Evolutionary conservation across 169 alveolate genomes (phyloP), one percentile per base, ranked within the genome.

Genomic region (Theileria annulata): DNA sequence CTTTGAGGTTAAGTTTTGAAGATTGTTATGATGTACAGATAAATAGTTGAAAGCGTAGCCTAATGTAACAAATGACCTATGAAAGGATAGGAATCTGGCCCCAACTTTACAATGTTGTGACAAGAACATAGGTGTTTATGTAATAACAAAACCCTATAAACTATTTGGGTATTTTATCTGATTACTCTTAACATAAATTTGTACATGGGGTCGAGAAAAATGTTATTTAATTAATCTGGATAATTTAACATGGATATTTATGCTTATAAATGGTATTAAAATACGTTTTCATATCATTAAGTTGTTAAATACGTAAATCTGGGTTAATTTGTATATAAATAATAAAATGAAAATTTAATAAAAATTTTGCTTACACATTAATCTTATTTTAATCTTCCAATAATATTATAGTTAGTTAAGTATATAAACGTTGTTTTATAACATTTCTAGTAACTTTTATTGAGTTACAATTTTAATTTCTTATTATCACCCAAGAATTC

Each of bases 11-110:
- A 49, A n/a, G 12, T 73, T 3, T 4, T 19, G 33, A 8, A 51
- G 42, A 37, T 3, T 47, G 15, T 13, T 17, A 0, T 47, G 72
- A 67, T 62, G 69, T 75, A 33, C 31, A 25, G 54, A 17, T 21
- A 69, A 47, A 15, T 27, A 37, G 28, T 59, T 48, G 85, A 63
- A 67, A 47, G 83, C 78, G 67, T 75, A 69, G 2, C 89, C 78
- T 10, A 82, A 35, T 27, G 89, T 76, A 12, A 77, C 59, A 2
- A 82, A 59, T 35, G 79, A 79, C 42, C 47, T 82, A 17, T 56
- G 79, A 17, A 72, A 58, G 3, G 79, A 72, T 58, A 72, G 59
- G 31, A 72, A 72, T 58, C 75, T 60, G 58, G 42, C 69, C 49
- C 79, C 79, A 21, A 8, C 42, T 37, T 72, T 51, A 56, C 21